These are phyloP conservation scores for Quercus wislizeni DNA, from an alignment of 306 rosid genomes.

Conservation along the genomic window DNA sequence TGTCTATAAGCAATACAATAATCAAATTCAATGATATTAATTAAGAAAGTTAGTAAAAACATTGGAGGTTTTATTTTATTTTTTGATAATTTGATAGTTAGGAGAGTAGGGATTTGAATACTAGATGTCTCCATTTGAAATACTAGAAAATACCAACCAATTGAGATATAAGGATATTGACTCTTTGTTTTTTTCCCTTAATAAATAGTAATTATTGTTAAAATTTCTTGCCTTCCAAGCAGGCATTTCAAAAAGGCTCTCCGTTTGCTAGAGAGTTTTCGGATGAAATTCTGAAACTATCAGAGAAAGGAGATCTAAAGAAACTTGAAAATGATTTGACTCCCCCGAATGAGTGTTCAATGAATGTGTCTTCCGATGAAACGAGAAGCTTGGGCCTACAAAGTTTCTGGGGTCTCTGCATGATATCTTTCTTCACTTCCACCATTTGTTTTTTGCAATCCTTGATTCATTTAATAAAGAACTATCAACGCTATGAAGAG, in stretches of 20 bases:
- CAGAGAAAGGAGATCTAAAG: constrained; percentile 16
- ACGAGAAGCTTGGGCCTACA: constrained; percentile 12
- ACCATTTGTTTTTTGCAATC: constrained; percentile 14
- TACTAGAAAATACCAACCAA: no score
- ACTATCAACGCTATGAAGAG: background rate
- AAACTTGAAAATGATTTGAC: constrained; percentile 6
- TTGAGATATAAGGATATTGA: no score
- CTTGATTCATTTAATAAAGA: constrained; percentile 3
- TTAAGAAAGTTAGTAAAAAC: no score
- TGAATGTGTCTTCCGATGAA: background rate
- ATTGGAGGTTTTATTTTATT: background rate
- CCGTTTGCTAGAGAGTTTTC: constrained; percentile 35
- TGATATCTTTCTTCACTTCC: constrained; percentile 14
- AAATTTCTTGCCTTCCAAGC: background rate
- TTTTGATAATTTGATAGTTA: no score
- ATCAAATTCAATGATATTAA: no score
- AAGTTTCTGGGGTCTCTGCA: constrained; percentile 30
- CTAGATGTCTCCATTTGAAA: no score
- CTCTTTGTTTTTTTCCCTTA: no score
- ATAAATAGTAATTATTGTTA: no score
- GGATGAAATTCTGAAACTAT: constrained; percentile 15
- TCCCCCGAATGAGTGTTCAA: constrained; percentile 1
- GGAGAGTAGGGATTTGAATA: no score
- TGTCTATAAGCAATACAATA: no score
- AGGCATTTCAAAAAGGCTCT: constrained; percentile 41